Evolutionary conservation across 441 rosid species (phyloP), one percentile per base, ranked within the genome.

Genomic region (Pelargonium fulgidum): DNA sequence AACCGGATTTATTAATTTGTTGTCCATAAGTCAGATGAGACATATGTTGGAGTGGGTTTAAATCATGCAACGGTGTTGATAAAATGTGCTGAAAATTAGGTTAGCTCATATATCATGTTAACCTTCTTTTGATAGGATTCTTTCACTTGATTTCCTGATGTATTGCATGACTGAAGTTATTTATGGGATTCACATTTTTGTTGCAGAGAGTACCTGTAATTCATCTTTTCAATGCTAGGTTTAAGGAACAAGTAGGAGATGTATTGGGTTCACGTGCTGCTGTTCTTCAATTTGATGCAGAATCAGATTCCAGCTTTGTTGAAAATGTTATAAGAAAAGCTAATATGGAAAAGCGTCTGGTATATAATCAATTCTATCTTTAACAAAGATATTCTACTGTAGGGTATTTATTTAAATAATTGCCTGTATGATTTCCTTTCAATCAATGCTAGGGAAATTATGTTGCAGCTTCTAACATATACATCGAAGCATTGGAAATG

Each of bases 311-410:
- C 8, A 79, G 80, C 77, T 89, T 85, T 66, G 82, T 88, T 62
- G 89, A 85, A 75, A 79, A 65, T 73, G 83, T 83, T 48, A 75
- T 79, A 48, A 83, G 75, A 67, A 87, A 84, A 84, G 96, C 98
- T 77, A 93, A 89, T 87, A 85, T 93, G 92, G 98, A 93, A 81
- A 93, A 76, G 71, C 91, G 98, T 19, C 70, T 84, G 86, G 98
- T 93, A 75, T 68, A 84, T 67, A 58, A 64, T 70, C 59, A 54
- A 52, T 56, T 64, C 7, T 22, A 20, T 63, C 64, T 50, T 64
- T 12, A 64, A 9, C 8, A 7, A 73, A 52, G 22, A 58, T 58
- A 56, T 56, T 56, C 24, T 17, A 56, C 26, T 56, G 12, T 72
- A 66, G 26, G 44, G 20, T 54, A 48, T 61, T 20, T 10, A 33